These are phyloP conservation scores for Coemansia sp. DNA, from an alignment of 192 early-diverging fungal genomes.

Conservation along the genomic window DNA sequence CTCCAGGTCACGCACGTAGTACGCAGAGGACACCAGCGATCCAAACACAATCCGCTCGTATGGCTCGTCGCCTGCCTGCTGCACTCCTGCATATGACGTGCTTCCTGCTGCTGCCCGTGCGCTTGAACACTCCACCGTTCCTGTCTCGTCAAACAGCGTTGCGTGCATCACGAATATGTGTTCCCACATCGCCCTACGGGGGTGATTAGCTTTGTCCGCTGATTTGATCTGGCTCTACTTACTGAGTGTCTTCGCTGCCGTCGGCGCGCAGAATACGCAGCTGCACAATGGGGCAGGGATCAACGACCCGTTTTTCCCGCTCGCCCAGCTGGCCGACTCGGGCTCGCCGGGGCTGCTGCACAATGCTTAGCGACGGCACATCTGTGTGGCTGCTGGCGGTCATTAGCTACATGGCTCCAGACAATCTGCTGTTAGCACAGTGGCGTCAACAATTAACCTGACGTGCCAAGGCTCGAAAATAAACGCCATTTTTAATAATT, in stretches of 20 bases:
- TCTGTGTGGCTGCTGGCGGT: neutral
- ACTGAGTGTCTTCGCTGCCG: slow-evolving; percentile 28
- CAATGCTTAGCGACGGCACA: slow-evolving; percentile 18
- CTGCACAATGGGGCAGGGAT: slow-evolving; percentile 43
- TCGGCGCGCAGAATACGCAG: slow-evolving; percentile 19
- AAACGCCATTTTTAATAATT: too few species aligned
- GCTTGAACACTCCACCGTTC: slow-evolving; percentile 14
- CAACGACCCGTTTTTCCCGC: slow-evolving; percentile 31
- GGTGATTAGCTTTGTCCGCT: neutral
- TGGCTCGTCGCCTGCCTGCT: neutral
- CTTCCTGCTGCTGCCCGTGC: neutral
- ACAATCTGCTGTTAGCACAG: too few species aligned
- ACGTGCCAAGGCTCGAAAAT: too few species aligned
- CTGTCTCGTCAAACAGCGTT: slow-evolving; percentile 27
- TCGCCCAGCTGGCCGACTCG: slow-evolving; percentile 12
- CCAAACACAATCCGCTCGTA: slow-evolving; percentile 14
- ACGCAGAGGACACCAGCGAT: slow-evolving; percentile 11
- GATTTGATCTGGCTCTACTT: slow-evolving; percentile 21
- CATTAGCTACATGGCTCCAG: slow-evolving; percentile 1
- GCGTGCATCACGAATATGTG: slow-evolving; percentile 28
- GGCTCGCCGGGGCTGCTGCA: slow-evolving; percentile 44
- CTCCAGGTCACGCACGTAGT: slow-evolving; percentile 19
- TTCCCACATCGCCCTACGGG: slow-evolving; percentile 23
- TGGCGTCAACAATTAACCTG: too few species aligned
- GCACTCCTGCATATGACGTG: neutral